phyloP scores from a whole-genome alignment of 768 basidiomycete genomes.

The Nidularia pulvinata region DNA sequence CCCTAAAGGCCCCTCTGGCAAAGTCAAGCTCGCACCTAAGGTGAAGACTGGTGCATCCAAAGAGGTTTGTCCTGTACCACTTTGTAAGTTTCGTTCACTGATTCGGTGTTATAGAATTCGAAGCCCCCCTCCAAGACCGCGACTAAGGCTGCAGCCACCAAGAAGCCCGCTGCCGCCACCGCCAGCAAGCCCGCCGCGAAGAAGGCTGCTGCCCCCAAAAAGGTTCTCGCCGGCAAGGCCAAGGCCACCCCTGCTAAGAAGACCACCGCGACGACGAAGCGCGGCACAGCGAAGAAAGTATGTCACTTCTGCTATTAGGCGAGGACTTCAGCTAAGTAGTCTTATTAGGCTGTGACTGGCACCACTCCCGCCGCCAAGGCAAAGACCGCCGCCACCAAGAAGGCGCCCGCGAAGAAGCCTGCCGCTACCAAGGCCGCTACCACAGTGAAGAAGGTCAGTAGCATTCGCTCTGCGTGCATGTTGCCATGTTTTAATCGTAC shows the following conservation, averaged over 20 bases:
- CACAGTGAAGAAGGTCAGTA: slow-evolving; percentile 22
- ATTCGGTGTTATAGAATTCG: slow-evolving; percentile 33
- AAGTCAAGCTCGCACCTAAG: slow-evolving; percentile 67
- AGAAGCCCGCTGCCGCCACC: slow-evolving; percentile 24
- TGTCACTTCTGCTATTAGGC: neutral
- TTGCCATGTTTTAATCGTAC: slow-evolving; percentile 4
- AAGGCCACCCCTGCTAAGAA: slow-evolving; percentile 16
- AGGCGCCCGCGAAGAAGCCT: slow-evolving; percentile 30
- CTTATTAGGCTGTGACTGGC: slow-evolving; percentile 49
- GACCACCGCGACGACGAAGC: slow-evolving; percentile 7
- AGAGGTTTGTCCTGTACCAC: slow-evolving; percentile 44
- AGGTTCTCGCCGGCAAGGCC: slow-evolving; percentile 14
- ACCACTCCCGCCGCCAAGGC: slow-evolving; percentile 38
- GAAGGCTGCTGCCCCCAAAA: slow-evolving; percentile 21
- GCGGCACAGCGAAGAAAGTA: slow-evolving; percentile 17
- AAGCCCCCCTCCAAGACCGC: slow-evolving; percentile 40
- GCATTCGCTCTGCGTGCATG: slow-evolving; percentile 1
- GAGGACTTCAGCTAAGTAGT: neutral
- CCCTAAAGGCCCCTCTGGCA: slow-evolving; percentile 51
- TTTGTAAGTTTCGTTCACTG: slow-evolving; percentile 1
- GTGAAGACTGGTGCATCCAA: slow-evolving; percentile 47
- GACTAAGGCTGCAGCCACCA: slow-evolving; percentile 22
- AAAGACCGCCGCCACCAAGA: slow-evolving; percentile 34
- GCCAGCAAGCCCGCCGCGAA: slow-evolving; percentile 33
- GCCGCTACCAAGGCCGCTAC: slow-evolving; percentile 26